A percentile compares a stretch with the other conserved stretches of the same genome.
Evolutionary conservation across 2,329 filamentous ascomycete genomes (phyloP).

Genomic region (Paramyrothecium roridum): DNA sequence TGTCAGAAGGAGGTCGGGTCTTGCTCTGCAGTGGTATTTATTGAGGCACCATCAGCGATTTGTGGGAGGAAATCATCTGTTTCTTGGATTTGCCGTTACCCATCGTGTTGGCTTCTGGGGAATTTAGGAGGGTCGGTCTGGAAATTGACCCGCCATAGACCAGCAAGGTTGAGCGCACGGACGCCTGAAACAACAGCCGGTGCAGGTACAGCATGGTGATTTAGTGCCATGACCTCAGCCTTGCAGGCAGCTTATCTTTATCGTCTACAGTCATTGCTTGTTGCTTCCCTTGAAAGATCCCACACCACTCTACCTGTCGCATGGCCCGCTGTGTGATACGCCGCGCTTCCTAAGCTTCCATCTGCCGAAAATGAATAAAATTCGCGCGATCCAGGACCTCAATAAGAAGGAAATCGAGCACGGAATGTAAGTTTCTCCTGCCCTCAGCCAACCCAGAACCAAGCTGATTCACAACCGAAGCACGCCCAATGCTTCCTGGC

Average conservation of each 20-base stretch:
- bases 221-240: slow-evolving; percentile 7
- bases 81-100: too few species aligned
- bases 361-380: slow-evolving; percentile 73
- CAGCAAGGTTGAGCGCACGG: slow-evolving; percentile 3
- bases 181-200: slow-evolving; percentile 12
- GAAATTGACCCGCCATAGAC: slow-evolving; percentile 29
- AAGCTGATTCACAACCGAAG: slow-evolving; percentile 40
- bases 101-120: background rate
- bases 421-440: slow-evolving; percentile 61
- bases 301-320: too few species aligned
- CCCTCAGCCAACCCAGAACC: background rate
- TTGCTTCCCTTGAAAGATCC: too few species aligned
- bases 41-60: too few species aligned
- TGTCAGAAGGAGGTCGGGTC: background rate
- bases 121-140: slow-evolving; percentile 24
- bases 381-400: slow-evolving; percentile 86
- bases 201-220: slow-evolving; percentile 6
- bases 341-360: background rate
- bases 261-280: background rate
- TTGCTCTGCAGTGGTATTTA: background rate
- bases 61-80: background rate
- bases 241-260: slow-evolving; percentile 2
- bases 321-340: background rate
- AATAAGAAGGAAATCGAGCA: slow-evolving; percentile 94
- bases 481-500: slow-evolving; percentile 86